These are phyloP conservation scores for Lodderomyces margitis DNA, from an alignment of 1,139 yeast genomes.

Conservation along the genomic window DNA sequence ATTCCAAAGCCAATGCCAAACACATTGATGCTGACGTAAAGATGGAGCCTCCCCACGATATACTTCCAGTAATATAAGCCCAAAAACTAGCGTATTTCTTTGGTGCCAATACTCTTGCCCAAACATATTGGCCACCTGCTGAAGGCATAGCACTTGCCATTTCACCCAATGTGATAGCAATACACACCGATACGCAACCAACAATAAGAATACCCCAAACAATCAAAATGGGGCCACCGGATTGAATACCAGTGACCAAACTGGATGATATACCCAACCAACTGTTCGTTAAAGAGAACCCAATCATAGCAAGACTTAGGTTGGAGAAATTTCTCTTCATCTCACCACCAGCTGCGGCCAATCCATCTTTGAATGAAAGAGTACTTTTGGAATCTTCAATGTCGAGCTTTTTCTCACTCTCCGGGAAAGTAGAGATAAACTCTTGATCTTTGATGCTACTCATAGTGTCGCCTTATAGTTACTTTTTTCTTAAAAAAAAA, in stretches of 20 bases:
- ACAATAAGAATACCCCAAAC: constrained; percentile 67
- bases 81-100: constrained; percentile 44
- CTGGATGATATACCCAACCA: constrained; percentile 60
- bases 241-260: constrained; percentile 58
- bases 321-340: constrained; percentile 51
- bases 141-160: constrained; percentile 53
- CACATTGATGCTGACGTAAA: constrained; percentile 58
- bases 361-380: constrained; percentile 4
- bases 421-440: constrained; percentile 6
- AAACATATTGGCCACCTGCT: constrained; percentile 62
- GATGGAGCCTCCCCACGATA: constrained; percentile 58
- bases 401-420: constrained; percentile 8
- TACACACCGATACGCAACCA: constrained; percentile 43
- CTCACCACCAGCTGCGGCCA: constrained; percentile 21
- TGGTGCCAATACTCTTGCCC: constrained; percentile 58
- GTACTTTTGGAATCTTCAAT: constrained; percentile 2
- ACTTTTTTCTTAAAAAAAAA: too few species aligned
- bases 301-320: constrained; percentile 61
- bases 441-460: constrained; percentile 2
- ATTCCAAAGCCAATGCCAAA: constrained; percentile 45
- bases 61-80: constrained; percentile 54
- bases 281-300: constrained; percentile 67
- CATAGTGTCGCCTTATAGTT: not conserved
- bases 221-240: constrained; percentile 69
- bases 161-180: constrained; percentile 46